Evolutionary conservation across 2,329 filamentous ascomycete species (phyloP), one percentile per base, ranked within the genome.

Genomic region (Sclerotinia borealis): DNA sequence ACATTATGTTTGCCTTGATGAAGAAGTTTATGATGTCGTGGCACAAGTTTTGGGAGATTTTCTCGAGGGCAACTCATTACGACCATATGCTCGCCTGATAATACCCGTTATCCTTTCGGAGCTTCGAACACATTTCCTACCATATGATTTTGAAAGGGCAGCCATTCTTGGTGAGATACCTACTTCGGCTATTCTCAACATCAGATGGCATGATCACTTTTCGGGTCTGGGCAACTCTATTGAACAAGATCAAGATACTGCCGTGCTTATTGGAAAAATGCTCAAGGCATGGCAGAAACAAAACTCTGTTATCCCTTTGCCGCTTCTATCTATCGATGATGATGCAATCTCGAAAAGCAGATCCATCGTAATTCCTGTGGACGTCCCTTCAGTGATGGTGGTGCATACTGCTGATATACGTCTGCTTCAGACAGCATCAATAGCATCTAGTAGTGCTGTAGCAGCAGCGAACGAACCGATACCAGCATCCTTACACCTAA

Each of bases 301-400:
- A 39, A 70, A 61, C 25, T 65, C 68, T 3, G 64, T 41, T 9
- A 72, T 73, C 25, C 63, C 66, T 36, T 62, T 73, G 29, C 56
- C 68, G 8, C 69, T 67, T 10, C 59, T 71, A 25, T 61, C 64
- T 48, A 63, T 67, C 36, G 65, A 68, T 43, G 64, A 70, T 31
- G 70, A 69, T 13, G 66, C 67, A 1, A 67, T 73, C n/a, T 59
- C 76, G 27, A 78, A 82, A 25, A 80, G 75, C 66, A 82, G 83
- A 25, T 87, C 86, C 15, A 93, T 99, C 69, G 80, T 89, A 36
- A 96, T 99, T 60, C 91, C 93, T 0, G 93, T 99, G 17, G 92
- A 96, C 64, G 86, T 99, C 1, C 93, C 93, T 0, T 87, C 89
- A 1, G 81, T 96, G 2, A 85, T 91, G 54, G 85, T 96, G 25